Percentiles rank a stretch among this genome's conserved stretches.
Conservation (phyloP, 2,329 filamentous ascomycete genomes). For the Neurospora crassa region DNA sequence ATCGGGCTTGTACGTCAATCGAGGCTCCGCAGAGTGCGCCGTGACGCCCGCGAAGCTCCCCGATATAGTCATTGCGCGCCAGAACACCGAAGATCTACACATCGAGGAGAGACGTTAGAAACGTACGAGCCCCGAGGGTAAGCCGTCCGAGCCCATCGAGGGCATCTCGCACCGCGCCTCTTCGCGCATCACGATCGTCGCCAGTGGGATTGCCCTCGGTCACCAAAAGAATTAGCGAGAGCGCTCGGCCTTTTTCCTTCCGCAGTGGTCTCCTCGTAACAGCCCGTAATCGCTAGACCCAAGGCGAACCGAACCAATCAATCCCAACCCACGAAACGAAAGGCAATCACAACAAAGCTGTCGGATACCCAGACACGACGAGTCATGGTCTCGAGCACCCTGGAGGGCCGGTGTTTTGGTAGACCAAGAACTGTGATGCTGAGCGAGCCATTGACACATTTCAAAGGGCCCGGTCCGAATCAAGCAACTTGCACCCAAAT, state of each 20-base stretch:
- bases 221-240: conserved; percentile 67
- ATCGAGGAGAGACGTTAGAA: conserved; percentile 85
- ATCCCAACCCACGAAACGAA: neutral
- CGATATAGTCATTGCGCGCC: conserved; percentile 94
- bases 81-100: conserved; percentile 97
- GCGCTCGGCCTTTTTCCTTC: conserved; percentile 45
- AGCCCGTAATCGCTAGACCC: conserved; percentile 92
- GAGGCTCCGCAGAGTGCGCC: conserved; percentile 86
- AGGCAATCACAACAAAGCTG: neutral
- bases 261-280: conserved; percentile 64
- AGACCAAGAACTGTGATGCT: neutral
- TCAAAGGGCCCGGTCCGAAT: neutral
- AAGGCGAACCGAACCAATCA: conserved; percentile 60
- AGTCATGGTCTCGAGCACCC: neutral
- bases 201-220: conserved; percentile 84
- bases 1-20: conserved; percentile 94
- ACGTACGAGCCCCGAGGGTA: conserved; percentile 51
- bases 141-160: conserved; percentile 95
- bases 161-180: conserved; percentile 82
- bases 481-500: neutral
- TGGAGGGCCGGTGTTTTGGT: neutral
- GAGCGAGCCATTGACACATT: neutral
- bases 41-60: conserved; percentile 53
- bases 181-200: conserved; percentile 80
- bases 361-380: neutral